Percentiles rank a stretch among this genome's conserved stretches.
Conservation (phyloP, 768 basidiomycete species). For the Multifurca ochricompacta region DNA sequence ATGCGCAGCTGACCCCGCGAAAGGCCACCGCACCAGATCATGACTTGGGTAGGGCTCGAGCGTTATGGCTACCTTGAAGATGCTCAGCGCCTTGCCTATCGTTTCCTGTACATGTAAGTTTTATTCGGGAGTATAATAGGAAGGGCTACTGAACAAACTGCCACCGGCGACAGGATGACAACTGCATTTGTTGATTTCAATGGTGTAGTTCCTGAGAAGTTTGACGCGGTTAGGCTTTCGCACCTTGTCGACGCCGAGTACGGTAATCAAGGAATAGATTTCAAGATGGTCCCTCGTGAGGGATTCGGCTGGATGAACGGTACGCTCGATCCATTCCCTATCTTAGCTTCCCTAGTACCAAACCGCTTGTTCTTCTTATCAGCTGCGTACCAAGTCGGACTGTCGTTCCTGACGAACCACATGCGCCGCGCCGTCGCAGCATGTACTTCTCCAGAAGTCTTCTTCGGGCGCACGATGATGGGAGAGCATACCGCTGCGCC, state of each 20-base stretch:
- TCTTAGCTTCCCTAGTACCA: background rate
- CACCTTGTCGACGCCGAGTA: slow-evolving; percentile 98
- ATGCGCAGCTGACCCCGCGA: slow-evolving; percentile 10
- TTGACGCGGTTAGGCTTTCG: slow-evolving; percentile 92
- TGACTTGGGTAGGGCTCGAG: slow-evolving; percentile 96
- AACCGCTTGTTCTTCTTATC: slow-evolving; percentile 6
- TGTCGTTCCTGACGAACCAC: slow-evolving; percentile 85
- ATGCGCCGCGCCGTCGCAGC: slow-evolving; percentile 95
- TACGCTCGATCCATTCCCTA: slow-evolving; percentile 30
- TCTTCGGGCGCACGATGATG: slow-evolving; percentile 50
- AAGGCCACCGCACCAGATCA: slow-evolving; percentile 97
- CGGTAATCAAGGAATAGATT: slow-evolving; percentile 93
- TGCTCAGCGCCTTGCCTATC: slow-evolving; percentile 86
- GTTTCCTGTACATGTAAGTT: slow-evolving; percentile 92
- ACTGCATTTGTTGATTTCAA: slow-evolving; percentile 95
- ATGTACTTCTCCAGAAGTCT: slow-evolving; percentile 88
- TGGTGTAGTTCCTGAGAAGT: slow-evolving; percentile 98
- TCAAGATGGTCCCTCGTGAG: slow-evolving; percentile 94
- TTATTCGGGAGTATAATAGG: background rate
- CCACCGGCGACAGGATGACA: slow-evolving; percentile 67
- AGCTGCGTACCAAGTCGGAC: slow-evolving; percentile 96
- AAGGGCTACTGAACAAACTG: slow-evolving; percentile 2
- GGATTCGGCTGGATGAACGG: slow-evolving; percentile 99
- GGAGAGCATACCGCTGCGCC: slow-evolving; percentile 30
- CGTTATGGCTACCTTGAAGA: slow-evolving; percentile 94